Base-by-base conservation (phyloP, 805 yeast genomes). In the Saccharomyces eubayanus region DNA sequence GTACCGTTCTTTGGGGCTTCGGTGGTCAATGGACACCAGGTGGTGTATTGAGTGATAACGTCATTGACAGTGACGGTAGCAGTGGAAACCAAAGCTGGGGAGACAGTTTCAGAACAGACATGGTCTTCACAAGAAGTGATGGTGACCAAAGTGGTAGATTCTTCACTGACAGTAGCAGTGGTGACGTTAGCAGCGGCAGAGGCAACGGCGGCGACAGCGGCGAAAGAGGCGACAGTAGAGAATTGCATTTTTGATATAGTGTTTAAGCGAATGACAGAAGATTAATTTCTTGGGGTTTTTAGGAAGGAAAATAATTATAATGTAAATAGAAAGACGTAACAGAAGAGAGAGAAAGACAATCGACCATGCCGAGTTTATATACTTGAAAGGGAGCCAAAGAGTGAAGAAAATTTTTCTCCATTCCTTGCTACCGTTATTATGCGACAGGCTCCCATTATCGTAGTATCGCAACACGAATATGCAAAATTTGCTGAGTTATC, bases 1-100 rank as follows among this genome's bases (percentile, higher is more conserved):
- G 43, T 36, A 36, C 43, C 43, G 43, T 36, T 36, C 24, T 16
- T 30, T 21, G 53, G 31, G 28, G 55, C 53, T 30, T 51, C 49
- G 16, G 54, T 31, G 28, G 69, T 59, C 54, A 61, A 50, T 62
- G 68, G 66, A 45, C 66, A 63, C 65, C 64, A 61, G 58, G 75
- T 71, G 58, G 74, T 71, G 70, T 64, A 68, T 54, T 63, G 64
- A 51, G 74, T 70, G 53, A 72, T 69, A 50, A 65, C 65, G 58
- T 71, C 72, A 59, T 61, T 54, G 28, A 61, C 59, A 46, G 74
- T 67, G 46, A 65, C 63, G 30, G 76, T 73, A 46, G 71, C 70
- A 55, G 71, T 66, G 16, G 72, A 67, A 14, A 69, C 66, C 55
- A 62, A 55, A 58, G 74, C 72, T 57, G 72, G 62, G 27, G 74